A percentile compares a stretch with the other conserved stretches of the same genome.
Evolutionary conservation across 108 stramenopile species (phyloP).

Genomic region (Nitzschia sp.): DNA sequence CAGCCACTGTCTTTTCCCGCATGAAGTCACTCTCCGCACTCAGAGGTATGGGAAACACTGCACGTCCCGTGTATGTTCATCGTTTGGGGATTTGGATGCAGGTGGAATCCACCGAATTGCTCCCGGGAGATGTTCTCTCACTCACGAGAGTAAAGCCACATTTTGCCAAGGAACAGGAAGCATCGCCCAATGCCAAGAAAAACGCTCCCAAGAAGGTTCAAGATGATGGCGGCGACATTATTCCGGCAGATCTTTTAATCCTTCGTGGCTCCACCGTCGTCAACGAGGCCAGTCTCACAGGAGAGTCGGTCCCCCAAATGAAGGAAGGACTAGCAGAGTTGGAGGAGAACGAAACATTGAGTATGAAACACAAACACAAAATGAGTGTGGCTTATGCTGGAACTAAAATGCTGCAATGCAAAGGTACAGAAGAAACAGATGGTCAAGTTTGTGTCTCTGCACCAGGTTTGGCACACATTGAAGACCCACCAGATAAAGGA

Average conservation of each 20-base stretch:
- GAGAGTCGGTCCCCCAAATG: conserved; percentile 97
- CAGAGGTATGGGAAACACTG: conserved; percentile 77
- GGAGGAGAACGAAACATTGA: conserved; percentile 55
- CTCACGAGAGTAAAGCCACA: conserved; percentile 64
- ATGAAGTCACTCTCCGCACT: conserved; percentile 68
- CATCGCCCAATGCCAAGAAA: not conserved
- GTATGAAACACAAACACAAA: conserved; percentile 87
- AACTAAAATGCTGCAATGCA: conserved; percentile 92
- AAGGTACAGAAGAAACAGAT: conserved; percentile 59
- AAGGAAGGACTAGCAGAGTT: conserved; percentile 87
- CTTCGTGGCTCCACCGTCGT: conserved; percentile 88
- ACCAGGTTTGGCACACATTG: conserved; percentile 44
- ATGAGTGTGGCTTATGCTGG: conserved; percentile 92
- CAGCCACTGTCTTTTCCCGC: conserved; percentile 87
- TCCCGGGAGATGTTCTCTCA: conserved; percentile 95
- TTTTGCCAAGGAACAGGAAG: conserved; percentile 35
- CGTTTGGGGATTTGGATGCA: conserved; percentile 67
- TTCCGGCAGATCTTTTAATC: conserved; percentile 92
- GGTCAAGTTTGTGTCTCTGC: conserved; percentile 39
- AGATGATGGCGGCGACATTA: conserved; percentile 84
- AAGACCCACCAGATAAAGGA: conserved; percentile 87
- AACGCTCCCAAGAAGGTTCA: conserved; percentile 29
- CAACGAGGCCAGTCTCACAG: conserved; percentile 93
- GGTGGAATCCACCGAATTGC: conserved; percentile 68
- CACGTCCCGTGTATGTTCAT: conserved; percentile 73